A percentile compares a stretch with the other conserved stretches of the same genome.
Conservation (phyloP, 139 green algal species). For the Spirogloea muscicola region DNA sequence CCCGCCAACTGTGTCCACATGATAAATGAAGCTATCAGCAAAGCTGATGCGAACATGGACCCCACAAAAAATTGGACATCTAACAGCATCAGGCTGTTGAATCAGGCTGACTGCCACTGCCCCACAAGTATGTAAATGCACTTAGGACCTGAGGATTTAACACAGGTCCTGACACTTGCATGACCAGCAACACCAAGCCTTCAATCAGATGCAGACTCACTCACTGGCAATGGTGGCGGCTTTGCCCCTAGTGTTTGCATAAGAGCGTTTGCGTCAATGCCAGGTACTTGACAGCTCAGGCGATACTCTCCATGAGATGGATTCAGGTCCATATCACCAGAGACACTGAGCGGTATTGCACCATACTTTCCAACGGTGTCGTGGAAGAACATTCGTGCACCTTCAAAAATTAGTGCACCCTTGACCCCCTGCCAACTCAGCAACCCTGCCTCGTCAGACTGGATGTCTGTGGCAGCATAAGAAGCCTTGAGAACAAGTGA, state of each 20-base stretch:
- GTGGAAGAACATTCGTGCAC: slow-evolving; percentile 86
- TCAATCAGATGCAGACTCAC: too few species aligned
- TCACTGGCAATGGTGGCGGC: slow-evolving; percentile 42
- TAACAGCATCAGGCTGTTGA: too few species aligned
- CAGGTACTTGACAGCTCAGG: slow-evolving; percentile 61
- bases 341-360: slow-evolving; percentile 62
- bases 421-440: slow-evolving; percentile 31
- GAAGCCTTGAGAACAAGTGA: too few species aligned
- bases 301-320: slow-evolving; percentile 76
- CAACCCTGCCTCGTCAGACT: background rate
- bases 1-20: slow-evolving; percentile 63
- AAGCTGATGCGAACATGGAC: too few species aligned
- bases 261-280: slow-evolving; percentile 76
- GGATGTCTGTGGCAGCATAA: too few species aligned
- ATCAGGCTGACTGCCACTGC: too few species aligned
- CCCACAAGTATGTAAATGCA: too few species aligned
- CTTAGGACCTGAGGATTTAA: too few species aligned
- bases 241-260: slow-evolving; percentile 43
- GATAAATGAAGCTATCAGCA: too few species aligned
- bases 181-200: too few species aligned
- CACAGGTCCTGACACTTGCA: too few species aligned
- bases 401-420: slow-evolving; percentile 89
- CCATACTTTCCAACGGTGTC: slow-evolving; percentile 75
- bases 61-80: too few species aligned
- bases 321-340: slow-evolving; percentile 89